Base-by-base conservation (phyloP, 148 eudicot species). In the Limonium bicolor region DNA sequence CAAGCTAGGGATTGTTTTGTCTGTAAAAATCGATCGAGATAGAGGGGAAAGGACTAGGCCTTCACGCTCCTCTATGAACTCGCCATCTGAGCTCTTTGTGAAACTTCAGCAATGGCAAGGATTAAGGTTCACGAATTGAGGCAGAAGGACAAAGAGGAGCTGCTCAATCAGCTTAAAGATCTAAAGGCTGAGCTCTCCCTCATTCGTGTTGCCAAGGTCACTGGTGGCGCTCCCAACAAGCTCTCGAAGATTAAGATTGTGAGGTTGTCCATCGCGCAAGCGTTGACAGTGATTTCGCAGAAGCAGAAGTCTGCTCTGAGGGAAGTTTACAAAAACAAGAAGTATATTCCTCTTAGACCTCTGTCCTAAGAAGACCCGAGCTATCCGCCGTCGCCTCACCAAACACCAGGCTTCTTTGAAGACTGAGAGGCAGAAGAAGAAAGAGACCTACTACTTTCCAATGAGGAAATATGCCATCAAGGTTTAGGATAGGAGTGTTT, bases 141-240 rank as follows among this genome's bases (percentile, higher is more conserved):
- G 52, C 66, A 63, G 58, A 81, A 77, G 46, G 12, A 81, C 7
- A 81, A 77, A 74, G 40, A 62, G 0, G 85, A 81, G 2, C 53
- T 81, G 54, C 20, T 52, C 61, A 30, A 3, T n/a, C 85, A 77
- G 48, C 58, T 81, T 33, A 71, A 73, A 76, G 93, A 81, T 39
- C 63, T 73, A 16, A 77, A 81, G 50, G 78, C 85, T 4, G 93
- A 81, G 47, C 73, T 81, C 14, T 50, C 93, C 13, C 81, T 77
- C 22, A 78, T 81, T 26, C 85, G 93, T 7, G 85, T 81, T 42
- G 85, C 93, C 30, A 81, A 81, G 63, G 85, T 81, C 59, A 81
- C 93, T 13, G 93, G 93, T 17, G 93, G 93, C 19, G 93, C 93
- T 3, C 78, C 85, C 7, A 81, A 76, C 76, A 81, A 81, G 68